These are phyloP conservation scores for Tetracladium marchalianum DNA, from an alignment of 495 filamentous ascomycete genomes.

Conservation along the genomic window DNA sequence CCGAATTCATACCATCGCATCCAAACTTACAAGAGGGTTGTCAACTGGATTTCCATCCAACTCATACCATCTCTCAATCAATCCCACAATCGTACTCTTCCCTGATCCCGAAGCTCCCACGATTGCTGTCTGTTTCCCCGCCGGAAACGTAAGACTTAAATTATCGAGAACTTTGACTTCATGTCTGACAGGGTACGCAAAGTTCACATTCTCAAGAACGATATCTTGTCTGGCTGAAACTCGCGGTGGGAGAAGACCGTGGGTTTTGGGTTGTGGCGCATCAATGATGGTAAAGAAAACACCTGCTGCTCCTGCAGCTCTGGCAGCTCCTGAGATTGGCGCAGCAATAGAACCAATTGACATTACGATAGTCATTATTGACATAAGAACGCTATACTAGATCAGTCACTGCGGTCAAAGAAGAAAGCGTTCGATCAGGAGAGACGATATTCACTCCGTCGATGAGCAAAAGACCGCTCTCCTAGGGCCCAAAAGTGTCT, in stretches of 20 bases:
- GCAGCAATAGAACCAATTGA: conserved; percentile 39
- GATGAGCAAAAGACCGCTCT: too few species aligned
- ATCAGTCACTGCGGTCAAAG: neutral
- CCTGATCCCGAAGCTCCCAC: conserved; percentile 71
- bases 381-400: conserved; percentile 37
- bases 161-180: conserved; percentile 44
- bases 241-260: conserved; percentile 28
- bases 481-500: too few species aligned
- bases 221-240: conserved; percentile 43
- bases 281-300: conserved; percentile 48
- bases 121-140: conserved; percentile 77
- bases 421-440: too few species aligned
- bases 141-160: conserved; percentile 47
- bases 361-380: conserved; percentile 44
- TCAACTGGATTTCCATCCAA: conserved; percentile 15
- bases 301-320: conserved; percentile 42
- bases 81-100: conserved; percentile 55
- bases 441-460: too few species aligned
- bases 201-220: conserved; percentile 46
- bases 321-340: conserved; percentile 35
- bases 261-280: conserved; percentile 32
- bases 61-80: conserved; percentile 51
- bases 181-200: conserved; percentile 55
- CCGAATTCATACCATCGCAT: conserved; percentile 35
- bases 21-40: conserved; percentile 9